Base-by-base conservation (phyloP, 1,284 basidiomycete species). In the Bjerkandera adusta region DNA sequence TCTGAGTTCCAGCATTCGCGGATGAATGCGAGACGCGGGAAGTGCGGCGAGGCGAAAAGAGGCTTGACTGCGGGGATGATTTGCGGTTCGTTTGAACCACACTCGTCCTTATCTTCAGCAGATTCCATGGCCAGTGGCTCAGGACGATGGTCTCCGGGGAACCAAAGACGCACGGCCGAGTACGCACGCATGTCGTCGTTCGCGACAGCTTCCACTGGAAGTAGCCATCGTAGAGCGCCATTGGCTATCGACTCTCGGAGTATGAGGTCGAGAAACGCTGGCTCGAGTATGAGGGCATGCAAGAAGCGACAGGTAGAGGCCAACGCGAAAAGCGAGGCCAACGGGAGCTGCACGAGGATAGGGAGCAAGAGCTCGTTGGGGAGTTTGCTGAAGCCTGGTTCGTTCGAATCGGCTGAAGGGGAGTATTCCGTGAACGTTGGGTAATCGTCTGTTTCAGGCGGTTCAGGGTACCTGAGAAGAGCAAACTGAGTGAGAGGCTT, bases 1-100 rank as follows among this genome's bases (percentile, higher is more conserved):
- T 49, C 47, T n/a, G 47, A 49, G 18, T 37, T 25, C 35, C 35
- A 43, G 27, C 47, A 49, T 12, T 21, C 47, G 10, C 42, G 42
- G 20, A 49, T 27, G 36, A 49, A 49, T 1, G 47, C 35, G 16
- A 49, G 18, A 15, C 42, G 35, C 2, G 45, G 33, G 42, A 44
- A 45, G 10, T 38, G 18, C 3, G 33, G 36, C 13, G 43, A 36
- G 13, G 33, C 13, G 34, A 49, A 2, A 6, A 49, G 21, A 4
- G 47, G 27, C n/a, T 26, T 22, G 20, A 49, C 21, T 11, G 39
- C 15, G 5, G 40, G 46, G 10, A 41, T 15, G 25, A 21, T 25
- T 25, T 10, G 6, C 34, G 7, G 13, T 30, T 30, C 29, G 10
- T 30, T 15, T 10, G 10, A 10, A n/a, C n/a, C n/a, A n/a, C 15